phyloP scores from a whole-genome alignment of 129 eudicot genomes.

The Kitagawia praeruptora region DNA sequence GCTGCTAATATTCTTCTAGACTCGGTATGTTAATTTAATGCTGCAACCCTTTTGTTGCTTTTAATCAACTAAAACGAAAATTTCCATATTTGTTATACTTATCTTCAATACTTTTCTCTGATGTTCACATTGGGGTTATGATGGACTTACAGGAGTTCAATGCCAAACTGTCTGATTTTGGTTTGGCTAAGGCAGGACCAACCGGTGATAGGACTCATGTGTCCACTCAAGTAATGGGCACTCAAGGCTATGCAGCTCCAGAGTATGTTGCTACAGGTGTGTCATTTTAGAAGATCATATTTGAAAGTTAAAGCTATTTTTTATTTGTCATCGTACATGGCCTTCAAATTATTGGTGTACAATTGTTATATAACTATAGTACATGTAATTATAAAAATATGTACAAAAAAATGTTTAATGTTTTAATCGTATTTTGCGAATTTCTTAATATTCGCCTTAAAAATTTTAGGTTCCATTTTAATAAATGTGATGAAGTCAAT shows the following conservation, averaged over 20 bases:
- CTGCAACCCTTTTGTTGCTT: neutral
- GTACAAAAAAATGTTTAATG: too few relatives aligned
- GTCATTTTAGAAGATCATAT: neutral
- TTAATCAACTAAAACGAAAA: neutral
- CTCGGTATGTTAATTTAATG: conserved; percentile 31
- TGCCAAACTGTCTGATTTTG: conserved; percentile 86
- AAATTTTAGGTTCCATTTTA: too few relatives aligned
- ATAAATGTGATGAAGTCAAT: too few relatives aligned
- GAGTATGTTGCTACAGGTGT: conserved; percentile 90
- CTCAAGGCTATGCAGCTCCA: conserved; percentile 95
- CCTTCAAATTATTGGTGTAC: too few relatives aligned
- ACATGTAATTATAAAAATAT: too few relatives aligned
- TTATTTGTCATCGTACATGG: too few relatives aligned
- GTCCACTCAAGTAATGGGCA: conserved; percentile 93
- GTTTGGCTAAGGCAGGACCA: conserved; percentile 94
- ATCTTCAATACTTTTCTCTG: neutral
- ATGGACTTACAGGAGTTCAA: conserved; percentile 65
- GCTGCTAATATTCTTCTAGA: conserved; percentile 87
- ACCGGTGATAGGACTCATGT: conserved; percentile 88
- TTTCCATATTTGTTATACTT: neutral
- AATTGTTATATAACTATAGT: too few relatives aligned
- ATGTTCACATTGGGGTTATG: conserved; percentile 4
- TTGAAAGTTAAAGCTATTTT: neutral
- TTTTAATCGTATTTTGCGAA: too few relatives aligned
- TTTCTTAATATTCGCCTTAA: too few relatives aligned